Evolutionary conservation across 306 rosid species (phyloP).

Genomic region (Luffa aegyptiaca): DNA sequence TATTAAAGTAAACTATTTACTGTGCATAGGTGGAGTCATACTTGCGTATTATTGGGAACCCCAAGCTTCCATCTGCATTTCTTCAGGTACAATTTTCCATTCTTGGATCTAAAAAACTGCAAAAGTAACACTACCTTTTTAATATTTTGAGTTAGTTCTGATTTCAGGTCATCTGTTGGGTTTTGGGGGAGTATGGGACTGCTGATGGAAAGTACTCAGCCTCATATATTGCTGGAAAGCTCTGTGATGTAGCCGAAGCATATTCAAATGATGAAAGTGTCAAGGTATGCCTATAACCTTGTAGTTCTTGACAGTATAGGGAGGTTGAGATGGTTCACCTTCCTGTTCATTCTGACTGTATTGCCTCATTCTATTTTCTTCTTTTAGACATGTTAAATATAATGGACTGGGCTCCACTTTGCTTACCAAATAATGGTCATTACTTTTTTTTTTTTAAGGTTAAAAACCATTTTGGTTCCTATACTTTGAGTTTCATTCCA

Average conservation of each 20-base stretch:
- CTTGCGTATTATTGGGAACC: constrained; percentile 72
- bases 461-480: no score
- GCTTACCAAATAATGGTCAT: background rate
- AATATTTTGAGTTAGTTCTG: constrained; percentile 14
- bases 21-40: constrained; percentile 74
- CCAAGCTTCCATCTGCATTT: constrained; percentile 86
- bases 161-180: constrained; percentile 97
- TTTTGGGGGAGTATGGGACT: constrained; percentile 92
- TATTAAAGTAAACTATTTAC: background rate
- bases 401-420: background rate
- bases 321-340: constrained; percentile 3
- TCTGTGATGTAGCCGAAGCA: constrained; percentile 90
- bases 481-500: no score
- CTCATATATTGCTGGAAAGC: constrained; percentile 72
- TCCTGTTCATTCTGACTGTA: background rate
- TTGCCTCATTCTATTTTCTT: background rate
- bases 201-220: constrained; percentile 79
- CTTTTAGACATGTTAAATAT: background rate
- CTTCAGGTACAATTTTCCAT: constrained; percentile 55
- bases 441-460: background rate
- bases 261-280: constrained; percentile 84
- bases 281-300: constrained; percentile 45
- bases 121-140: background rate
- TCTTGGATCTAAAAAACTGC: background rate
- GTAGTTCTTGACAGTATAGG: background rate